Evolutionary conservation across 2,329 filamentous ascomycete species (phyloP), one percentile per base, ranked within the genome.

Genomic region (Fusarium keratoplasticum): DNA sequence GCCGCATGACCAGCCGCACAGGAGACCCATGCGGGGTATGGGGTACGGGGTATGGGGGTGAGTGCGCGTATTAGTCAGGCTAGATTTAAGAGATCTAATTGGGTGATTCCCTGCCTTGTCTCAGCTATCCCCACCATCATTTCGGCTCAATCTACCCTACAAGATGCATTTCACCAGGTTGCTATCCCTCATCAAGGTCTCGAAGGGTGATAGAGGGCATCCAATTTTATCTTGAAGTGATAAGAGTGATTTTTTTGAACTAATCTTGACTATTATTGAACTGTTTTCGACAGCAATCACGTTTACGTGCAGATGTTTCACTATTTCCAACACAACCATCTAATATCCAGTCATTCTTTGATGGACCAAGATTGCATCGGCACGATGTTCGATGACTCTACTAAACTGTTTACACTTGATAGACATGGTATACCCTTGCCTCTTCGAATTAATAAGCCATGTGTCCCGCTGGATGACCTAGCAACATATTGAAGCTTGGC

Each of bases 11-110:
- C 54, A 29, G 4, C 47, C 47, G 18, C 10, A 29, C 36, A 44
- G 58, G 31, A 44, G 59, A 35, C 22, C 40, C 59, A 47, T 33
- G 59, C 59, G 59, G 59, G 59, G 59, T 50, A 61, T 14, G 29
- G 50, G n/a, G 50, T 33, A 35, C 13, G 54, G 52, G 52, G 31
- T 11, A 22, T 57, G 52, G 47, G 47, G 47, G 6, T 18, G 9
- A 27, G 14, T 18, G 9, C 18, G 25, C n/a, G 47, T 29, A 52
- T 52, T 52, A 52, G 47, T 52, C 47, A 52, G 47, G 16, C 5
- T n/a, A 11, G n/a, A 29, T 20, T 31, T 14, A 7, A 11, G 18
- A 2, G 6, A 52, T n/a, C 11, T 52, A 7, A 31, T 31, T 52
- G 47, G 47, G 5, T 29, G 16, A 50, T 18, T 50, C 2, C 25